Percentiles rank a stretch among this genome's conserved stretches.
These are phyloP conservation scores for Pisolithus thermaeus DNA, from an alignment of 1,284 basidiomycete genomes.

Conservation along the genomic window DNA sequence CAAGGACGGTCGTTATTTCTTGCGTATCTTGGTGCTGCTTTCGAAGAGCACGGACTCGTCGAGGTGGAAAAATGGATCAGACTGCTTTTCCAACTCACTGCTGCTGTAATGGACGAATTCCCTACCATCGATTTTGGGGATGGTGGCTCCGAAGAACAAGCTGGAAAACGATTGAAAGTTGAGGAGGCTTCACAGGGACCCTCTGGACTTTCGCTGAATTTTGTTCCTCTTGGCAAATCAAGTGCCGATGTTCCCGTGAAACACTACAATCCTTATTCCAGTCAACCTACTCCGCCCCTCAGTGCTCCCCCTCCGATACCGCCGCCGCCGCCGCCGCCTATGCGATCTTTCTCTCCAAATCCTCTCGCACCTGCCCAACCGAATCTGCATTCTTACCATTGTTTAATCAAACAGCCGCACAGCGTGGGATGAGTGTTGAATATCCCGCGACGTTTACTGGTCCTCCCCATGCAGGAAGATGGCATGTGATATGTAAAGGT, in stretches of 20 bases:
- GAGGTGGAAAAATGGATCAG: slow-evolving; percentile 56
- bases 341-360: slow-evolving; percentile 32
- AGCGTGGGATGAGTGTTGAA: slow-evolving; percentile 54
- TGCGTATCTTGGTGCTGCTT: slow-evolving; percentile 64
- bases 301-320: slow-evolving; percentile 20
- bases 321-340: slow-evolving; percentile 21
- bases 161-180: slow-evolving; percentile 25
- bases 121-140: slow-evolving; percentile 19
- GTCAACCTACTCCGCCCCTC: slow-evolving; percentile 16
- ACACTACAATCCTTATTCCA: slow-evolving; percentile 28
- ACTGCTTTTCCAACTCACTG: slow-evolving; percentile 39
- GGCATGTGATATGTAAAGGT: slow-evolving; percentile 62
- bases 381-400: slow-evolving; percentile 54
- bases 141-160: slow-evolving; percentile 25
- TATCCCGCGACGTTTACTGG: slow-evolving; percentile 56
- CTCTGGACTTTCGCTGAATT: slow-evolving; percentile 28
- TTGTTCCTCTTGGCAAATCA: slow-evolving; percentile 20
- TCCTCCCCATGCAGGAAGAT: slow-evolving; percentile 58
- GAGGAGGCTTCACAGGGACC: slow-evolving; percentile 26
- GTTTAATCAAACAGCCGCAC: slow-evolving; percentile 67
- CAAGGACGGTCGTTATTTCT: slow-evolving; percentile 54
- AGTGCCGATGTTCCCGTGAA: slow-evolving; percentile 18
- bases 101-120: slow-evolving; percentile 15
- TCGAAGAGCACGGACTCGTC: slow-evolving; percentile 46
- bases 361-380: slow-evolving; percentile 55